Evolutionary conservation across 106 monocot genomes (phyloP).

Genomic region (Acanthochlamys bracteata): DNA sequence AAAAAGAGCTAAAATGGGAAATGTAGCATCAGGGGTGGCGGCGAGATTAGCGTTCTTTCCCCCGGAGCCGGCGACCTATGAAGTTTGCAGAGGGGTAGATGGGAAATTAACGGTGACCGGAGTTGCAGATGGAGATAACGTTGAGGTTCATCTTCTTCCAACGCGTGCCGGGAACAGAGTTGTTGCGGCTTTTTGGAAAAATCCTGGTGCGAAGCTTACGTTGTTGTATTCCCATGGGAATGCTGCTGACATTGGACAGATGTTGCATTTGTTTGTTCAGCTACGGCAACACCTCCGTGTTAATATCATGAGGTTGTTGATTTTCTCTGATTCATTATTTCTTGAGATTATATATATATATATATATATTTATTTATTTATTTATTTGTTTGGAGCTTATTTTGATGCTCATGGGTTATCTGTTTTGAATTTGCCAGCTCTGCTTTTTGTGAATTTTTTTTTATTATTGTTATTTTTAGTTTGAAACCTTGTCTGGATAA

Average conservation of each 20-base stretch:
- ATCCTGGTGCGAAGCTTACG: constrained; percentile 65
- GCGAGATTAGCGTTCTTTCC: constrained; percentile 95
- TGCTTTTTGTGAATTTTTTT: too few relatives aligned
- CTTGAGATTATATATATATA: too few relatives aligned
- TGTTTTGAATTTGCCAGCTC: too few relatives aligned
- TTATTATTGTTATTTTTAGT: too few relatives aligned
- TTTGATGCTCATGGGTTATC: too few relatives aligned
- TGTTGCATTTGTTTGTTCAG: constrained; percentile 82
- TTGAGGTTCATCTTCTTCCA: constrained; percentile 58
- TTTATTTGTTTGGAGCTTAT: neutral
- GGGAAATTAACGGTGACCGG: constrained; percentile 48
- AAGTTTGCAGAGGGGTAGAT: constrained; percentile 49
- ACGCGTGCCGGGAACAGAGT: constrained; percentile 68
- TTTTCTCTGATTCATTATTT: neutral
- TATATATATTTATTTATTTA: neutral
- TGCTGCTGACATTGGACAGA: constrained; percentile 97
- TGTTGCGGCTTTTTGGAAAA: constrained; percentile 70
- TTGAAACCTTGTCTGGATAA: too few relatives aligned
- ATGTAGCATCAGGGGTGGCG: constrained; percentile 75
- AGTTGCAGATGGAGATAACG: constrained; percentile 33
- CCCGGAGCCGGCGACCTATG: constrained; percentile 87
- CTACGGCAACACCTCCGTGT: constrained; percentile 81
- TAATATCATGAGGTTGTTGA: constrained; percentile 79
- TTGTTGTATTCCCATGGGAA: constrained; percentile 94
- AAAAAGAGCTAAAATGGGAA: constrained; percentile 36